phyloP scores from a whole-genome alignment of 106 monocot species.

The Hemerocallis citrina region DNA sequence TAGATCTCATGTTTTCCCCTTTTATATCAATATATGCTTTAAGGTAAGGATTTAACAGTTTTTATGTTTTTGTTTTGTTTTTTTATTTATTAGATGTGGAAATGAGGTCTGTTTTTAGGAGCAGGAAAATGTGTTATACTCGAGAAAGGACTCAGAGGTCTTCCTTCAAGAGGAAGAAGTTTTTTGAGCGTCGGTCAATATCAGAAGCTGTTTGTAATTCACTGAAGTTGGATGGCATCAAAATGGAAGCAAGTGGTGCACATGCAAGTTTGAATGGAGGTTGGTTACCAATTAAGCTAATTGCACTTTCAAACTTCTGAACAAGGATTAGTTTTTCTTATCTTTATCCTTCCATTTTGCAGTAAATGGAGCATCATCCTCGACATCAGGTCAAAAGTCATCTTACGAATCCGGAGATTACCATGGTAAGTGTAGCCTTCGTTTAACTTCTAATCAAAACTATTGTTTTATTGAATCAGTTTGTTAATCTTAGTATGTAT shows the following conservation, averaged over 20 bases:
- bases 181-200: constrained; percentile 30
- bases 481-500: background rate
- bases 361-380: constrained; percentile 39
- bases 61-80: background rate
- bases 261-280: constrained; percentile 20
- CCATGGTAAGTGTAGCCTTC: constrained; percentile 19
- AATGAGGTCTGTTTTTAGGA: constrained; percentile 30
- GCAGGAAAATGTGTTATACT: constrained; percentile 63
- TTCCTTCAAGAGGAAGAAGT: constrained; percentile 55
- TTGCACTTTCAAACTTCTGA: background rate
- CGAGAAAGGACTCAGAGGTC: constrained; percentile 64
- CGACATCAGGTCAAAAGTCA: constrained; percentile 15
- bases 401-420: constrained; percentile 43
- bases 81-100: constrained; percentile 28
- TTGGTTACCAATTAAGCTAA: background rate
- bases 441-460: background rate
- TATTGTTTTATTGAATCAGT: background rate
- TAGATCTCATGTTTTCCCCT: background rate
- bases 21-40: background rate
- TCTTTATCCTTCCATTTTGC: constrained; percentile 9
- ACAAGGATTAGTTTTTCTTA: background rate
- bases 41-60: background rate
- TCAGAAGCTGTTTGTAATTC: constrained; percentile 8
- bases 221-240: constrained; percentile 12
- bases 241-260: constrained; percentile 19